Base-by-base conservation (phyloP, 768 basidiomycete species). In the Trametes cubensis region DNA sequence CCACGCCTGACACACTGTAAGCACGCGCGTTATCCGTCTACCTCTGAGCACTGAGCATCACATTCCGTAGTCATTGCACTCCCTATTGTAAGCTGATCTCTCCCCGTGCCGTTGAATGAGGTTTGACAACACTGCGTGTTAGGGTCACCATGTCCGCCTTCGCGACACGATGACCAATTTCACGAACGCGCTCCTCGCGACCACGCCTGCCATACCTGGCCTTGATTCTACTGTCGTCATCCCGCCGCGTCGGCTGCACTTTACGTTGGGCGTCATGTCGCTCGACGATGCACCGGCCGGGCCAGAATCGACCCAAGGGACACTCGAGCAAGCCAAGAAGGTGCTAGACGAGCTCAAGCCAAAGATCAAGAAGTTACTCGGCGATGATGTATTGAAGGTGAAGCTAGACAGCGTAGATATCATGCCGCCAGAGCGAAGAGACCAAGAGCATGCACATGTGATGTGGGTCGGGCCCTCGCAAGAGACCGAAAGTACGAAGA, bases 241-340 rank as follows among this genome's bases (percentile, higher is more conserved):
- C 57, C 77, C 77, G 8, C 73, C 80, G 0, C 78, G 81, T 11
- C 72, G 89, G n/a, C 73, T 91, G 45, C 90, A 92, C 71, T 73
- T 92, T 59, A 92, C 90, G 0, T 74, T 92, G 2, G 90, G 89
- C 1, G 88, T 90, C 0, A 88, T 92, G 86, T 74, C 81, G 0
- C 83, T 91, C 38, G 71, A 52, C 53, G 46, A 60, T n/a, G 47
- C 46, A 23, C 17, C 34, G 23, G 13, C n/a, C 30, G 10, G 6
- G 41, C 21, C 47, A n/a, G 14, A 6, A 48, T 25, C 26, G 20
- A 49, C 21, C 51, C 34, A 0, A 21, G 38, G 8, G 30, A 73
- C 72, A 11, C 58, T 77, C 14, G 49, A 50, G 0, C 58, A 58
- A 5, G 75, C 77, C 0, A 51, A 64, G n/a, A 54, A 39, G 15